phyloP scores from a whole-genome alignment of 1,139 yeast genomes.

The Hyphopichia burtonii region DNA sequence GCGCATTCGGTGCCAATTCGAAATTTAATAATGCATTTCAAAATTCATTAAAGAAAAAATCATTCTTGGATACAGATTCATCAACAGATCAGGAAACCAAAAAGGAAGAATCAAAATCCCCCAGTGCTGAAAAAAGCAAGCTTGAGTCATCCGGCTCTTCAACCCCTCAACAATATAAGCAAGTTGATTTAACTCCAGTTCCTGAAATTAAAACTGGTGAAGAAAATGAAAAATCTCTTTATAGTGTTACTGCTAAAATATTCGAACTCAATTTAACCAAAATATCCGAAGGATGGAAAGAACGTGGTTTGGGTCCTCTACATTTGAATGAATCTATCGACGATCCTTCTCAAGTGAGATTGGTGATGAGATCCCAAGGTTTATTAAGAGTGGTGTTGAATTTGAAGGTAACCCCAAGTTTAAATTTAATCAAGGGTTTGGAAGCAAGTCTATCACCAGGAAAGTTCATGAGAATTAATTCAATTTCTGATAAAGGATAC shows the following conservation, averaged over 20 bases:
- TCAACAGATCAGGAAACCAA: slow-evolving; percentile 16
- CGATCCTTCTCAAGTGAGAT: slow-evolving; percentile 39
- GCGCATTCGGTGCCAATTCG: slow-evolving; percentile 58
- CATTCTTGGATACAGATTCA: slow-evolving; percentile 45
- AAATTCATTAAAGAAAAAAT: slow-evolving; percentile 46
- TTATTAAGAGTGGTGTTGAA: slow-evolving; percentile 81
- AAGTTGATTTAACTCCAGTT: slow-evolving; percentile 52
- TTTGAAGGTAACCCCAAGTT: slow-evolving; percentile 55
- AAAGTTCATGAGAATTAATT: slow-evolving; percentile 71
- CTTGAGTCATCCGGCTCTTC: slow-evolving; percentile 5
- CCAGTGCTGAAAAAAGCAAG: slow-evolving; percentile 11
- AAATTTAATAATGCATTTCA: slow-evolving; percentile 60
- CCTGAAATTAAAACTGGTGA: slow-evolving; percentile 77
- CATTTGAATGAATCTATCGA: slow-evolving; percentile 65
- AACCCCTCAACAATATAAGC: slow-evolving; percentile 41
- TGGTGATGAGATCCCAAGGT: slow-evolving; percentile 92
- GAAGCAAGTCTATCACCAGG: slow-evolving; percentile 79
- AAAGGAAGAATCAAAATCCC: slow-evolving; percentile 13
- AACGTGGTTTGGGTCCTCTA: slow-evolving; percentile 85
- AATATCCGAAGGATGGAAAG: slow-evolving; percentile 85
- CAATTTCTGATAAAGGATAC: slow-evolving; percentile 47
- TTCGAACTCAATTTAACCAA: slow-evolving; percentile 70
- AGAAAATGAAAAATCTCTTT: slow-evolving; percentile 74
- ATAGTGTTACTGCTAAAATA: slow-evolving; percentile 71
- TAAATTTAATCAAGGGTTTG: slow-evolving; percentile 73